These are phyloP conservation scores for Erigeron philadelphicus DNA, from an alignment of 140 eudicot species.

Conservation along the genomic window DNA sequence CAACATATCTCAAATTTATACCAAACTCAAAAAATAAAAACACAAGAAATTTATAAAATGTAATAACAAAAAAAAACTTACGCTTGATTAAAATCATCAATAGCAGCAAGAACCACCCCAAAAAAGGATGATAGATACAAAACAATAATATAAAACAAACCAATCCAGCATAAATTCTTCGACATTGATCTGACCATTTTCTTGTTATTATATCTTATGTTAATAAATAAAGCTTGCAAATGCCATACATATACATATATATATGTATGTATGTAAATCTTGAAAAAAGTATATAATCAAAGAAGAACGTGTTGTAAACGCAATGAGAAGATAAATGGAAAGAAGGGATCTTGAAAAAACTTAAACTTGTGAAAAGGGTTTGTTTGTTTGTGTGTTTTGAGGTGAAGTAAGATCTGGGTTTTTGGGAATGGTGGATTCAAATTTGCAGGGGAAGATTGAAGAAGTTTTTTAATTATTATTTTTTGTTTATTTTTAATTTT, in stretches of 20 bases:
- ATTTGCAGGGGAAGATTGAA: neutral
- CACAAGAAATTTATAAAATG: neutral
- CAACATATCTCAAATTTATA: neutral
- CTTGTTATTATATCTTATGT: no score
- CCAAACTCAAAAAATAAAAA: neutral
- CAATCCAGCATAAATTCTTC: conserved; percentile 41
- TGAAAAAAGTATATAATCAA: neutral
- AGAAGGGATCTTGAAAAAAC: conserved; percentile 27
- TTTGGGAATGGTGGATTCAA: conserved; percentile 21
- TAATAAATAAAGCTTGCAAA: conserved; percentile 20
- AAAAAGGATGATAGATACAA: conserved; percentile 30
- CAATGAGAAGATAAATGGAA: conserved; percentile 20
- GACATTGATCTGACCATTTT: conserved; percentile 42
- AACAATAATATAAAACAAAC: conserved; percentile 25
- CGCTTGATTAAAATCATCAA: conserved; percentile 74
- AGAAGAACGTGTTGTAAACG: conserved; percentile 2
- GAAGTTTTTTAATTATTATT: neutral
- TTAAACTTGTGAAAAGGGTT: conserved; percentile 17
- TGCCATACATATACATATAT: conserved; percentile 22
- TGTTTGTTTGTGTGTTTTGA: conserved; percentile 13
- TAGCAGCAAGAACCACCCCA: conserved; percentile 37
- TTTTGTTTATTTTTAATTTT: neutral
- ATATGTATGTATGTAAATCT: neutral
- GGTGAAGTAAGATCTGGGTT: conserved; percentile 41
- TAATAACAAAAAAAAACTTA: conserved; percentile 33